phyloP scores from a whole-genome alignment of 805 yeast genomes.

The Candida methanosorbosa region DNA sequence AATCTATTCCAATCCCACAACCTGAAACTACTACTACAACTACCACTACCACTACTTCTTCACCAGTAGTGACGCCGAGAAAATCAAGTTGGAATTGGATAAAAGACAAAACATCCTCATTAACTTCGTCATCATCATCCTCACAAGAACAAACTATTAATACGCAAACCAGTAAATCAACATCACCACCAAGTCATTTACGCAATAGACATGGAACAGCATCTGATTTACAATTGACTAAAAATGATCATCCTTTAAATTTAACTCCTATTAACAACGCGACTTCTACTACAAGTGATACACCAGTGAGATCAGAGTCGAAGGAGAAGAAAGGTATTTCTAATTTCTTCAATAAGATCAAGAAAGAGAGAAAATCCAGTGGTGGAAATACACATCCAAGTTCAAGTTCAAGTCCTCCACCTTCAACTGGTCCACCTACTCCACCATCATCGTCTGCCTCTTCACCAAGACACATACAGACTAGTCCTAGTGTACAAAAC shows the following conservation, averaged over 20 bases:
- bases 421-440: not conserved
- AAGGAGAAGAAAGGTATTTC: slow-evolving; percentile 11
- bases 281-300: not conserved
- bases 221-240: not conserved
- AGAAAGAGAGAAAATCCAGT: slow-evolving; percentile 13
- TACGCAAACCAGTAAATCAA: not conserved
- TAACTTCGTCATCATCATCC: slow-evolving; percentile 6
- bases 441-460: not conserved
- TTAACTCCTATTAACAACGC: not conserved
- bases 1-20: not conserved
- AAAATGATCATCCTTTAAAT: not conserved
- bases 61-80: slow-evolving; percentile 1
- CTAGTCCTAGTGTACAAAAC: too few relatives aligned
- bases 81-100: slow-evolving; percentile 11
- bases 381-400: not conserved
- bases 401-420: not conserved
- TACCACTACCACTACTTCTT: not conserved
- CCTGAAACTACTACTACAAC: not conserved
- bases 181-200: slow-evolving; percentile 11
- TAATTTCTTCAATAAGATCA: slow-evolving; percentile 19
- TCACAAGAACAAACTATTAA: not conserved
- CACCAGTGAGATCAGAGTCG: not conserved
- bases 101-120: slow-evolving; percentile 1
- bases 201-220: slow-evolving; percentile 21
- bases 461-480: too few relatives aligned